These are phyloP conservation scores for Tolypocladium album DNA, from an alignment of 2,329 filamentous ascomycete species.

Conservation along the genomic window DNA sequence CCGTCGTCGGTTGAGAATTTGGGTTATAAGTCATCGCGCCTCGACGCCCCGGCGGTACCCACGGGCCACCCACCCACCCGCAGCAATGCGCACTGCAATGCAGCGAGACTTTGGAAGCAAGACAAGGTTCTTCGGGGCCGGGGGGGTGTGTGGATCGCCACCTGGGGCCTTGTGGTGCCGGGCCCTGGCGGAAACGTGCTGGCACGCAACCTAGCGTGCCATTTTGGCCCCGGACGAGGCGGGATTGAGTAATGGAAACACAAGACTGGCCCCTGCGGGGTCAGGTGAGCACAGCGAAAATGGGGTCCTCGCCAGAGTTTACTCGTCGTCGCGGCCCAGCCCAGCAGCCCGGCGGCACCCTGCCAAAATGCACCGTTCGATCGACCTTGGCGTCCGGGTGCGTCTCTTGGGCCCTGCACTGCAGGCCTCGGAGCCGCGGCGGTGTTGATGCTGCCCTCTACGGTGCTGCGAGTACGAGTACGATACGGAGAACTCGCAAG, in stretches of 20 bases:
- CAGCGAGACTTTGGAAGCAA: background rate
- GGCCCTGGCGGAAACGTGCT: conserved; percentile 4
- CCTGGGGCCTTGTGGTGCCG: background rate
- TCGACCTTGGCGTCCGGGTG: background rate
- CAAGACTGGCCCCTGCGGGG: background rate
- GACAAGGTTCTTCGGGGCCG: background rate
- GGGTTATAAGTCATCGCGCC: conserved; percentile 1
- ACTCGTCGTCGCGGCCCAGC: background rate
- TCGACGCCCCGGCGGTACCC: background rate
- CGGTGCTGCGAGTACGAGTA: too few relatives aligned
- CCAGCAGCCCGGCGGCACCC: background rate
- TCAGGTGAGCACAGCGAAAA: conserved; percentile 6
- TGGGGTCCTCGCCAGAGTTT: background rate
- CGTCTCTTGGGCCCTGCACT: too few relatives aligned
- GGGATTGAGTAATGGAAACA: conserved; percentile 10
- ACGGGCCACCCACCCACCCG: background rate
- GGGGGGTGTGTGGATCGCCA: background rate
- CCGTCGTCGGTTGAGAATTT: background rate
- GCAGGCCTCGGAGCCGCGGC: background rate
- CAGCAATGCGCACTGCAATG: background rate
- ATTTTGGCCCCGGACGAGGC: background rate
- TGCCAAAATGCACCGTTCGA: background rate
- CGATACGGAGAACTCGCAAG: too few relatives aligned
- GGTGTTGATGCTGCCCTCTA: background rate
- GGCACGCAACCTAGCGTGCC: conserved; percentile 1